Base-by-base conservation (phyloP, 352 stramenopile species). In the Pythium biforme region DNA sequence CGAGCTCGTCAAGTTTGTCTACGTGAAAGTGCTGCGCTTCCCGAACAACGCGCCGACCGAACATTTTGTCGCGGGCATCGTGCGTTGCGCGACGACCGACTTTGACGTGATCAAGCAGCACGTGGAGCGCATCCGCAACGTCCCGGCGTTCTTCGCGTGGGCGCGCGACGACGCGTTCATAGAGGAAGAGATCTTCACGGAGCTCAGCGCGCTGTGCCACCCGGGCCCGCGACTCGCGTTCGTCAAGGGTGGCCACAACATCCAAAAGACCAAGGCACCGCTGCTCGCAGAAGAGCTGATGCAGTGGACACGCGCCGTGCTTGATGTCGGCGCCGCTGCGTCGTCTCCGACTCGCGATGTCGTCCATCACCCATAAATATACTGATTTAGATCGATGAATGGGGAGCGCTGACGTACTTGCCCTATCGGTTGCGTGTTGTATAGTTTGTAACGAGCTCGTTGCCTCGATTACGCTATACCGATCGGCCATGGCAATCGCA, bases 51-150 rank as follows among this genome's bases (percentile, higher is more conserved):
- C 22, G 10, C 48, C 69, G 8, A 59, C 46, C 19, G 55, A 64
- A 4, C 76, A 90, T 55, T 90, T 82, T 41, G 81, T 74, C 0
- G 79, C 74, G 2, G 80, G 77, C 12, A 81, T 89, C 50, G 72
- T 81, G 29, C 80, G 77, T 9, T 76, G 73, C 29, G 75, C 76
- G 19, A 80, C 68, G 1, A 75, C 75, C 6, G 72, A 88, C 46
- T 92, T 83, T 41, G 25, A 43, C 0, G 48, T 78, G 20, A 76
- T 88, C n/a, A 64, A 72, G 0, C n/a, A 60, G 20, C 72, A 86
- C n/a, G 27, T 85, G 12, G 27, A 74, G 57, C 48, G 63, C 10
- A 74, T 73, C 29, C 29, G 46, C 9, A 23, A 74, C 22, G 60
- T 81, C 0, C 73, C 77, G 0, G 69, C 75, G 10, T 73, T 87